These are phyloP conservation scores for Fomitiporia mediterranea DNA, from an alignment of 1,284 basidiomycete genomes.

Conservation along the genomic window DNA sequence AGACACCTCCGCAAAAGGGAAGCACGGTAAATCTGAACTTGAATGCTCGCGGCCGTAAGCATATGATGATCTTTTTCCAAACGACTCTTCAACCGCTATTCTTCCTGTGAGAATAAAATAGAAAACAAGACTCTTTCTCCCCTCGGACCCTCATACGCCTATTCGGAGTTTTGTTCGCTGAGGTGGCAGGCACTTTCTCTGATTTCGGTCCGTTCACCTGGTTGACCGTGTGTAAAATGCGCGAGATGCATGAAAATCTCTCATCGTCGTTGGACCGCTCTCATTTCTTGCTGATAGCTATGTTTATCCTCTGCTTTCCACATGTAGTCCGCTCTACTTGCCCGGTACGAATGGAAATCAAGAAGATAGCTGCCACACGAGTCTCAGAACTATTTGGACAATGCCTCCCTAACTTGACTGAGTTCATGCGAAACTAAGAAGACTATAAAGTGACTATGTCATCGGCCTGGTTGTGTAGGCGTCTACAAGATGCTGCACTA, in stretches of 20 bases:
- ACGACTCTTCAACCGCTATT: background rate
- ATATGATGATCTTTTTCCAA: background rate
- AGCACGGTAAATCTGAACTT: too few species aligned
- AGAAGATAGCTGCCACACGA: constrained; percentile 5
- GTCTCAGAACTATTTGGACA: background rate
- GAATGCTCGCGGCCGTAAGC: background rate
- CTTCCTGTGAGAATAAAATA: constrained; percentile 1
- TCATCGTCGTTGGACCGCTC: constrained; percentile 2
- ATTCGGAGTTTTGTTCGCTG: background rate
- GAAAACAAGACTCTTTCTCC: background rate
- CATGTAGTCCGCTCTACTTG: background rate
- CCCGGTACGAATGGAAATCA: background rate
- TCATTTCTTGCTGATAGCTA: background rate
- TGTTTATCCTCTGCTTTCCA: constrained; percentile 1
- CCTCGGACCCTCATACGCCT: background rate
- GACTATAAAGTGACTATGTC: background rate
- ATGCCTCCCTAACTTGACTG: background rate
- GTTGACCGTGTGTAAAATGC: constrained; percentile 7
- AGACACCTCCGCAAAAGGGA: background rate
- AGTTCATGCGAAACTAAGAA: background rate
- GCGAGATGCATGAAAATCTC: constrained; percentile 9
- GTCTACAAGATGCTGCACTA: constrained; percentile 3
- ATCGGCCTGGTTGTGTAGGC: background rate
- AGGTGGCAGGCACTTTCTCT: background rate
- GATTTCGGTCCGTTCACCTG: background rate